These are phyloP conservation scores for Musa itinerans DNA, from an alignment of 176 grass and related monocot genomes.

Conservation along the genomic window DNA sequence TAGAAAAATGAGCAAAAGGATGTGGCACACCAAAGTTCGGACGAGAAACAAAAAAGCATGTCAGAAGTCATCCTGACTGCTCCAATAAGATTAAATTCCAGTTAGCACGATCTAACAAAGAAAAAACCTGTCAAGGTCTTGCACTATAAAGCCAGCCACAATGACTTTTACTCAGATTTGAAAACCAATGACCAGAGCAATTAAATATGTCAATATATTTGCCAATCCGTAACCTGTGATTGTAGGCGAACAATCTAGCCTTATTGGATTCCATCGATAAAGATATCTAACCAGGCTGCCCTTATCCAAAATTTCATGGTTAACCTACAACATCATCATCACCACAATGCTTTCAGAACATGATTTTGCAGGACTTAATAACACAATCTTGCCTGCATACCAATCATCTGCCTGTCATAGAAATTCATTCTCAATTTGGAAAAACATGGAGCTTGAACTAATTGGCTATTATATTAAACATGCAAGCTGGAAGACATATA, in stretches of 20 bases:
- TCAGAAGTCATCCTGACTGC: not conserved
- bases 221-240: not conserved
- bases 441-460: conserved; percentile 50
- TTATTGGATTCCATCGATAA: not conserved
- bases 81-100: not conserved
- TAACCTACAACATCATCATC: not conserved
- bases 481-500: conserved; percentile 38
- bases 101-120: not conserved
- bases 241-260: not conserved
- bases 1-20: not conserved
- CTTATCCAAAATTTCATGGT: not conserved
- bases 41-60: not conserved
- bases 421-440: conserved; percentile 51
- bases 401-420: conserved; percentile 30
- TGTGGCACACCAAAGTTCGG: not conserved
- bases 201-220: not conserved
- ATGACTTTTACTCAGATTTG: not conserved
- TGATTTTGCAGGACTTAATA: conserved; percentile 6
- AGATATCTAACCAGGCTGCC: not conserved
- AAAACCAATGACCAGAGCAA: not conserved
- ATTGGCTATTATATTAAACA: conserved; percentile 58
- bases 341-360: not conserved
- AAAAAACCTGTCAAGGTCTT: not conserved
- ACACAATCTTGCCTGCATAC: conserved; percentile 32
- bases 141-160: not conserved